Percentiles rank a stretch among this genome's conserved stretches.
phyloP scores from a whole-genome alignment of 345 rosid species.

The Populus simonii region DNA sequence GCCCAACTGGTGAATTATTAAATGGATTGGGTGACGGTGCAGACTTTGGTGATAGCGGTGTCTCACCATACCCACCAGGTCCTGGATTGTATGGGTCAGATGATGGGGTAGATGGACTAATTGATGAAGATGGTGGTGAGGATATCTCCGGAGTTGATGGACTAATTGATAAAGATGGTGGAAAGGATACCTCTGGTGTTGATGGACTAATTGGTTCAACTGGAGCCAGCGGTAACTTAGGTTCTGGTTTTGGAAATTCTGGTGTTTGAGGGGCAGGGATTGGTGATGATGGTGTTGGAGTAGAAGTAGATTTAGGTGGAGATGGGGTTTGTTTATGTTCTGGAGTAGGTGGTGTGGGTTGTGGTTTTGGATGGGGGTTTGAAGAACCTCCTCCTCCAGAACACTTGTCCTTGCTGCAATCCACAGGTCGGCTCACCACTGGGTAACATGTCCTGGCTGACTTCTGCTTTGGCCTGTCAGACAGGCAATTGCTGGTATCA shows the following conservation, averaged over 20 bases:
- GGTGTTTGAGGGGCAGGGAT: constrained; percentile 11
- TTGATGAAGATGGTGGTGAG: not conserved
- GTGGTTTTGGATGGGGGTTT: constrained; percentile 2
- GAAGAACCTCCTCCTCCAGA: constrained; percentile 17
- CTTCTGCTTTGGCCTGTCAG: constrained; percentile 46
- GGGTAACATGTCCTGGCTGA: constrained; percentile 36
- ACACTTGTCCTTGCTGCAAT: constrained; percentile 65
- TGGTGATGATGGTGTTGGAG: not conserved
- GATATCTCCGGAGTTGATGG: not conserved
- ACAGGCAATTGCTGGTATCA: constrained; percentile 53
- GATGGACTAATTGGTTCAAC: not conserved
- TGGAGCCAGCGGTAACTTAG: not conserved
- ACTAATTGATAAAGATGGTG: not conserved
- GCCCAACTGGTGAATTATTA: not conserved
- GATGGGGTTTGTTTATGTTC: constrained; percentile 15
- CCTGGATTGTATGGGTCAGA: not conserved
- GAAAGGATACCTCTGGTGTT: not conserved
- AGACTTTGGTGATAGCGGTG: not conserved
- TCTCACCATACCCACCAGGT: not conserved
- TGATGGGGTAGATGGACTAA: not conserved
- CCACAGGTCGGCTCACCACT: constrained; percentile 50
- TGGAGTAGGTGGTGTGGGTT: constrained; percentile 8
- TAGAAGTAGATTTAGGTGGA: constrained; percentile 10
- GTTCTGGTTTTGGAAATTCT: not conserved
- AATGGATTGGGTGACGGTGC: not conserved